Percentiles rank a stretch among this genome's conserved stretches.
These are phyloP conservation scores for Termitomyces sp. DNA, from an alignment of 1,284 basidiomycete species.

Conservation along the genomic window DNA sequence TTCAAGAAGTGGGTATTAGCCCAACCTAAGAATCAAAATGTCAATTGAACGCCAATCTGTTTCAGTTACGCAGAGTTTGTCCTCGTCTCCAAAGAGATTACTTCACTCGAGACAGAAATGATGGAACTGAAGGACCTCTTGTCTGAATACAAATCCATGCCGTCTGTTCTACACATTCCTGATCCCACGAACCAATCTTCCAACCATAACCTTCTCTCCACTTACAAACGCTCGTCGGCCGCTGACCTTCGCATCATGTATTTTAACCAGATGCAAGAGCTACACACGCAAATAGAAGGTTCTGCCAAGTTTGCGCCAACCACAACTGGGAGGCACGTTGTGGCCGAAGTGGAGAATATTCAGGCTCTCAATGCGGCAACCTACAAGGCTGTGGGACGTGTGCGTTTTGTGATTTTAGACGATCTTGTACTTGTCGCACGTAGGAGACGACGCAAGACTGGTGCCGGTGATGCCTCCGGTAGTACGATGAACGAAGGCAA, in stretches of 20 bases:
- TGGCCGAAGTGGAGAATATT: constrained; percentile 83
- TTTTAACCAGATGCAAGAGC: constrained; percentile 86
- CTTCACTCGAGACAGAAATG: constrained; percentile 96
- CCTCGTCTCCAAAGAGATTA: constrained; percentile 94
- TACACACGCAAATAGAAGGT: constrained; percentile 93
- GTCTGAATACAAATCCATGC: constrained; percentile 93
- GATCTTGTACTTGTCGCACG: constrained; percentile 86
- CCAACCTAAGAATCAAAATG: not conserved
- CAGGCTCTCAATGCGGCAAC: constrained; percentile 90
- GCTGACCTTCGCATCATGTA: constrained; percentile 93
- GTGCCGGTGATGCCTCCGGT: constrained; percentile 30
- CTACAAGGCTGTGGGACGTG: constrained; percentile 86
- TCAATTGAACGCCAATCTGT: not conserved
- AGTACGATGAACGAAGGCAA: constrained; percentile 50
- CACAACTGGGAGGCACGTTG: constrained; percentile 85
- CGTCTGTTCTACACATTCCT: constrained; percentile 87
- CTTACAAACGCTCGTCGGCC: constrained; percentile 81
- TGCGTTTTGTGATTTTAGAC: constrained; percentile 88
- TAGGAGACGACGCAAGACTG: constrained; percentile 52
- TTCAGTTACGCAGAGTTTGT: constrained; percentile 93
- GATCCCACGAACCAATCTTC: constrained; percentile 49
- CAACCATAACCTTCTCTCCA: constrained; percentile 37
- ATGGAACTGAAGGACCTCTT: constrained; percentile 93
- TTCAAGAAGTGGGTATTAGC: constrained; percentile 76
- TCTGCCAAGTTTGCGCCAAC: constrained; percentile 93